These are phyloP conservation scores for Aspergillus steynii DNA, from an alignment of 495 filamentous ascomycete species.

Conservation along the genomic window DNA sequence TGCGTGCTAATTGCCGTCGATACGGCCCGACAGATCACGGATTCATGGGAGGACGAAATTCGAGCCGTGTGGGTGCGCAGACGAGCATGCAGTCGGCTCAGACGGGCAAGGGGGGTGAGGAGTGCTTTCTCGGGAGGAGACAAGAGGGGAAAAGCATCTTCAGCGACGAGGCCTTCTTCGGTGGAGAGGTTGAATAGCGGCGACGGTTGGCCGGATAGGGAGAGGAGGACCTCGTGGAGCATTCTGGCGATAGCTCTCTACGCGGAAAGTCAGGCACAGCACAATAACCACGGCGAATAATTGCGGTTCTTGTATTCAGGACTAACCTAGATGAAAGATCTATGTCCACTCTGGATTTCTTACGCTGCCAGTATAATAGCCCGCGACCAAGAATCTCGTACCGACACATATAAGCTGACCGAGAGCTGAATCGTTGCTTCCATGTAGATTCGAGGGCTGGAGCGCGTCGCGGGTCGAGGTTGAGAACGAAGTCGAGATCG, in stretches of 20 bases:
- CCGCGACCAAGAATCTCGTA: conserved; percentile 50
- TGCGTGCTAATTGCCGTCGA: conserved; percentile 71
- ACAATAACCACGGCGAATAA: not conserved
- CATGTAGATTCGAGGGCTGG: not conserved
- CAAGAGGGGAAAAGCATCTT: conserved; percentile 53
- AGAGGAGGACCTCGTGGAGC: conserved; percentile 96
- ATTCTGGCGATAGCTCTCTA: conserved; percentile 55
- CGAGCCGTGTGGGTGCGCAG: conserved; percentile 61
- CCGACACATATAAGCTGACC: conserved; percentile 47
- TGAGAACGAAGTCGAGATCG: too few relatives aligned
- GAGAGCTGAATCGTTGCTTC: not conserved
- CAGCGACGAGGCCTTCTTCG: conserved; percentile 38
- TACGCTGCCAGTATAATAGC: conserved; percentile 47
- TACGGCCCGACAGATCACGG: conserved; percentile 84
- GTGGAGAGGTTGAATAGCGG: conserved; percentile 64
- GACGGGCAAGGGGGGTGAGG: conserved; percentile 68
- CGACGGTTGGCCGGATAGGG: conserved; percentile 89
- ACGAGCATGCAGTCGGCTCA: conserved; percentile 73
- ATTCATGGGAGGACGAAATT: conserved; percentile 69
- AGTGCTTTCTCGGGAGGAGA: conserved; percentile 81
- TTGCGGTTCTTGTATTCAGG: not conserved
- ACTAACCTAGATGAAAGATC: conserved; percentile 27
- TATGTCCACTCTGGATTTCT: conserved; percentile 23
- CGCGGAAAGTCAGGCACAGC: conserved; percentile 9
- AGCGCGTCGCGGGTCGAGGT: conserved; percentile 5